phyloP scores from a whole-genome alignment of 2,329 filamentous ascomycete species.

The Knoxdaviesia capensis region DNA sequence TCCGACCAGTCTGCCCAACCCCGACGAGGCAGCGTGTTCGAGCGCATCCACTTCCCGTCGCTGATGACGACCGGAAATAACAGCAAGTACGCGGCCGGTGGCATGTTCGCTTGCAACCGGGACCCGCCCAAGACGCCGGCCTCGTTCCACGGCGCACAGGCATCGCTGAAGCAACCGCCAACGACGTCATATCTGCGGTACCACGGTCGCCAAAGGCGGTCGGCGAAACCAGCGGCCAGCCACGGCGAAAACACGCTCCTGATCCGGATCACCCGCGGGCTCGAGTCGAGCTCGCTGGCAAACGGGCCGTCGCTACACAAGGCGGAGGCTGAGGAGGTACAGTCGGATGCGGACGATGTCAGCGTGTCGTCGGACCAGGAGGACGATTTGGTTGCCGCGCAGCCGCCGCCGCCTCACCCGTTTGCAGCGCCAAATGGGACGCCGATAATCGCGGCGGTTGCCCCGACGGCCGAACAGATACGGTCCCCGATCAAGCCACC shows the following conservation, averaged over 20 bases:
- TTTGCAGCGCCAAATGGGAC: too few species aligned
- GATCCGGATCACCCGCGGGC: slow-evolving; percentile 14
- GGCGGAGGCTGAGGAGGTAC: slow-evolving; percentile 6
- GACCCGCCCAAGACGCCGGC: slow-evolving; percentile 8
- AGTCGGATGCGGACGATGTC: slow-evolving; percentile 25
- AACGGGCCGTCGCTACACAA: slow-evolving; percentile 19
- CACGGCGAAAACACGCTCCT: slow-evolving; percentile 12
- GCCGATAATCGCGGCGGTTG: too few species aligned
- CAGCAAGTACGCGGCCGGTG: slow-evolving; percentile 37
- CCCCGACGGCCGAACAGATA: too few species aligned
- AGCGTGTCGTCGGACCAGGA: slow-evolving; percentile 36
- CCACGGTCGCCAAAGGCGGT: slow-evolving; percentile 18
- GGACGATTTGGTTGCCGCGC: slow-evolving; percentile 10
- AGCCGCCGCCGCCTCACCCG: too few species aligned
- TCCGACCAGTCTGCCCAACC: slow-evolving; percentile 4
- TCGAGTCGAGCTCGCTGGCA: slow-evolving; percentile 14
- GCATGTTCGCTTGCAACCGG: slow-evolving; percentile 27
- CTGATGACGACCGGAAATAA: slow-evolving; percentile 13
- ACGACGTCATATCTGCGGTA: slow-evolving; percentile 27
- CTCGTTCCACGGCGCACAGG: too few species aligned
- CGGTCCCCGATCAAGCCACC: too few species aligned
- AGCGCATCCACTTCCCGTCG: slow-evolving; percentile 13
- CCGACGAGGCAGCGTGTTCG: slow-evolving; percentile 27
- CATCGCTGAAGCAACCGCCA: slow-evolving; percentile 11
- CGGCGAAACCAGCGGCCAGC: slow-evolving; percentile 1